A percentile compares a stretch with the other conserved stretches of the same genome.
Evolutionary conservation across 441 rosid species (phyloP).

Genomic region (Eutrema salsugineum): DNA sequence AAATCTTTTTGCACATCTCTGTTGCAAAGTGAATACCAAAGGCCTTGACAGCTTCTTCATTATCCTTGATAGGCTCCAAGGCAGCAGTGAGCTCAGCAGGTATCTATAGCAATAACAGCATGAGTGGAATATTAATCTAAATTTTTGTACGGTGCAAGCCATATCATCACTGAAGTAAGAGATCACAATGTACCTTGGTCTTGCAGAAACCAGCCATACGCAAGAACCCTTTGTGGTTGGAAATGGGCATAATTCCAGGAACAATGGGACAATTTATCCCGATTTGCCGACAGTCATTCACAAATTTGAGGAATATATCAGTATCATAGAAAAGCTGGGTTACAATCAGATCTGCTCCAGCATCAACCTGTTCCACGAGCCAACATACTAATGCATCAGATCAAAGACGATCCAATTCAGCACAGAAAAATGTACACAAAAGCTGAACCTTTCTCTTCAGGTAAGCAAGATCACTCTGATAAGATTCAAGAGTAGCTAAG

Average conservation of each 20-base stretch:
- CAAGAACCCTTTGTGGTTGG: conserved; percentile 90
- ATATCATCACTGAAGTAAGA: background rate
- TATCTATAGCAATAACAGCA: conserved; percentile 43
- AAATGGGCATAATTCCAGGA: conserved; percentile 98
- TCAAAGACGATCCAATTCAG: background rate
- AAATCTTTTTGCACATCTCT: conserved; percentile 93
- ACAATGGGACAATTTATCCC: conserved; percentile 93
- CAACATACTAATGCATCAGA: conserved; percentile 3
- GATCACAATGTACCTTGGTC: conserved; percentile 58
- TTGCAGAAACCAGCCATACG: conserved; percentile 99
- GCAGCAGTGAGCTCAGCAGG: conserved; percentile 88
- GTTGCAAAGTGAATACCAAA: conserved; percentile 91
- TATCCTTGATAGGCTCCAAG: conserved; percentile 90
- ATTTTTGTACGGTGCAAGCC: background rate
- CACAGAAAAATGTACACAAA: conserved; percentile 10
- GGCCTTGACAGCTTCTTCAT: conserved; percentile 91
- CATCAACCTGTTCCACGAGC: conserved; percentile 61
- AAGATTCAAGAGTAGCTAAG: conserved; percentile 60
- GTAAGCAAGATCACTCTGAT: conserved; percentile 82
- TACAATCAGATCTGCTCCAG: conserved; percentile 90
- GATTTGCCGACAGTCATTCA: conserved; percentile 88
- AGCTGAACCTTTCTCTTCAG: conserved; percentile 67
- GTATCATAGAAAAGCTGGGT: conserved; percentile 96
- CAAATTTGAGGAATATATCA: conserved; percentile 83
- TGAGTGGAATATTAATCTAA: background rate